A percentile compares a stretch with the other conserved stretches of the same genome.
Evolutionary conservation across 2,329 filamentous ascomycete species (phyloP).

Genomic region (Atkinsonella hypoxylon): DNA sequence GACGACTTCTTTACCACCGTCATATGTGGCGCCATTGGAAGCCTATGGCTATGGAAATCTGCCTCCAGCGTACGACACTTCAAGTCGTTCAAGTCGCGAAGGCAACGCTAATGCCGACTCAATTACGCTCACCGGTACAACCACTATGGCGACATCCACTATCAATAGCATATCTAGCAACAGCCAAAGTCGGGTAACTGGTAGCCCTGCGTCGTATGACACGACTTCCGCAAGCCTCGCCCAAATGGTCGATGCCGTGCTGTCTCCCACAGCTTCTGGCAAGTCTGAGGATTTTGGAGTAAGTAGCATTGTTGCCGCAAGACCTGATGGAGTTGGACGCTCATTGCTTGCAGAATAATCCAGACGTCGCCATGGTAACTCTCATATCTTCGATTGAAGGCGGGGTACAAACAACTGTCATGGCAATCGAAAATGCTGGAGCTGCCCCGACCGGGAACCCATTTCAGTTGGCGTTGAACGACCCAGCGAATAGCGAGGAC

Average conservation of each 20-base stretch:
- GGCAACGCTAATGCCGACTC: neutral
- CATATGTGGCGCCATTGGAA: conserved; percentile 6
- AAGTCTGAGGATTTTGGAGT: neutral
- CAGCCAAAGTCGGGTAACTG: neutral
- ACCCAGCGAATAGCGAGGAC: neutral
- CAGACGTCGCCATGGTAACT: conserved; percentile 10
- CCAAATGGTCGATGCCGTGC: conserved; percentile 1
- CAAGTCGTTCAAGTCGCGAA: neutral
- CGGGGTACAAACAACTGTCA: conserved; percentile 11
- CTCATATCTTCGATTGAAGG: conserved; percentile 13
- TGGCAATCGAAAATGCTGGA: conserved; percentile 6
- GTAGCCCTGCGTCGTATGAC: neutral
- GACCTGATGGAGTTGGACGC: neutral
- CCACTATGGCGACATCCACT: neutral
- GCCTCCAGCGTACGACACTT: conserved; percentile 3
- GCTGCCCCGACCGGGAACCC: neutral
- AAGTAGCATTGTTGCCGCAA: neutral
- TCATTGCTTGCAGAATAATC: neutral
- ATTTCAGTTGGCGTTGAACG: neutral
- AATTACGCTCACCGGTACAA: neutral
- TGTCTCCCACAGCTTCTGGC: neutral
- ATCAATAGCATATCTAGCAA: neutral
- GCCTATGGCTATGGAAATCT: conserved; percentile 7
- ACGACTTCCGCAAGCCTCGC: neutral
- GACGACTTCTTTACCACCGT: conserved; percentile 4